Percentiles rank a stretch among this genome's conserved stretches.
These are phyloP conservation scores for Oryza australiensis DNA, from an alignment of 176 grass and related monocot genomes.

Conservation along the genomic window DNA sequence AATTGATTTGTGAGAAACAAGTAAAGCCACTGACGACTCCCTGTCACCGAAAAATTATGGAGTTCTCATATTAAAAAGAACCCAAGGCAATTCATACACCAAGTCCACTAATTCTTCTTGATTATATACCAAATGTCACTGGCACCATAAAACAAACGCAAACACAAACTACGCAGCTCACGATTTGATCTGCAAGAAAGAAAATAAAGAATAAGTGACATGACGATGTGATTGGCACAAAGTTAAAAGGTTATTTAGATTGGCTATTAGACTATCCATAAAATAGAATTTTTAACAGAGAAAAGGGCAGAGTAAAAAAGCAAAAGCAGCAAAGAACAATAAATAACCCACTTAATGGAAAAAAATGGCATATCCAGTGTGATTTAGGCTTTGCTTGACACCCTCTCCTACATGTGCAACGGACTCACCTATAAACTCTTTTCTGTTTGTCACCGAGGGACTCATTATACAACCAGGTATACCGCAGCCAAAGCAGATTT, in stretches of 20 bases:
- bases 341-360: background rate
- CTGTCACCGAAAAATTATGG: too few species aligned
- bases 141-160: conserved; percentile 10
- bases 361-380: background rate
- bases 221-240: background rate
- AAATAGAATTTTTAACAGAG: background rate
- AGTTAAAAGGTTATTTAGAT: background rate
- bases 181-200: background rate
- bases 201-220: background rate
- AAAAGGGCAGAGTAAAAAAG: background rate
- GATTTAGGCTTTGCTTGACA: background rate
- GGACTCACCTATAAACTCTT: background rate
- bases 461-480: background rate
- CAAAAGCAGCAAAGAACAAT: background rate
- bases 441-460: background rate
- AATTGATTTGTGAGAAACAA: too few species aligned
- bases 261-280: background rate
- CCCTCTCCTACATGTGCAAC: background rate
- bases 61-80: too few species aligned
- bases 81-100: background rate
- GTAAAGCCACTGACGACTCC: too few species aligned
- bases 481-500: background rate
- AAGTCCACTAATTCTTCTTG: background rate
- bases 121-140: conserved; percentile 5
- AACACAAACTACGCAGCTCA: background rate